Evolutionary conservation across 805 yeast species (phyloP).

Genomic region (Lachancea meyersii): DNA sequence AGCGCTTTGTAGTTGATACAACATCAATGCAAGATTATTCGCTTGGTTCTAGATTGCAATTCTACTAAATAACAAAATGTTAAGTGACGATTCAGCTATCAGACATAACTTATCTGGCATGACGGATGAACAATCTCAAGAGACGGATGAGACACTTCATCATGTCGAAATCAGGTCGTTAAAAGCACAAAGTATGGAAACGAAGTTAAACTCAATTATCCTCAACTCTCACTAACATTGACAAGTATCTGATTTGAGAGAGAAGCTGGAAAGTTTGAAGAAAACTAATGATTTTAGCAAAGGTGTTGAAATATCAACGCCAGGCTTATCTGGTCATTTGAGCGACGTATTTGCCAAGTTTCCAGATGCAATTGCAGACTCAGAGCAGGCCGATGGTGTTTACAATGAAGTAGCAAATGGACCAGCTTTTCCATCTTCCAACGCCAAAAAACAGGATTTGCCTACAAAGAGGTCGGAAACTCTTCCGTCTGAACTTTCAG

Average conservation of each 20-base stretch:
- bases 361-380: too few relatives aligned
- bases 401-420: too few relatives aligned
- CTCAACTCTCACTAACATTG: slow-evolving; percentile 17
- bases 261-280: neutral
- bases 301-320: neutral
- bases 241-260: neutral
- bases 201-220: neutral
- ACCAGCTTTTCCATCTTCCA: too few relatives aligned
- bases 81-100: too few relatives aligned
- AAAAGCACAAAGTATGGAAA: slow-evolving; percentile 29
- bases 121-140: neutral
- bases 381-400: too few relatives aligned
- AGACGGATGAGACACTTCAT: neutral
- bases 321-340: too few relatives aligned
- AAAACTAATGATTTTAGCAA: neutral
- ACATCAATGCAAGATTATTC: too few relatives aligned
- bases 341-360: too few relatives aligned
- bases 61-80: too few relatives aligned
- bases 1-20: too few relatives aligned
- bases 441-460: neutral
- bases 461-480: neutral
- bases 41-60: too few relatives aligned
- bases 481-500: slow-evolving; percentile 12
- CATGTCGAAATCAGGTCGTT: slow-evolving; percentile 34
- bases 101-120: neutral